Base-by-base conservation (phyloP, 345 rosid genomes). In the Lagerstroemia speciosa region DNA sequence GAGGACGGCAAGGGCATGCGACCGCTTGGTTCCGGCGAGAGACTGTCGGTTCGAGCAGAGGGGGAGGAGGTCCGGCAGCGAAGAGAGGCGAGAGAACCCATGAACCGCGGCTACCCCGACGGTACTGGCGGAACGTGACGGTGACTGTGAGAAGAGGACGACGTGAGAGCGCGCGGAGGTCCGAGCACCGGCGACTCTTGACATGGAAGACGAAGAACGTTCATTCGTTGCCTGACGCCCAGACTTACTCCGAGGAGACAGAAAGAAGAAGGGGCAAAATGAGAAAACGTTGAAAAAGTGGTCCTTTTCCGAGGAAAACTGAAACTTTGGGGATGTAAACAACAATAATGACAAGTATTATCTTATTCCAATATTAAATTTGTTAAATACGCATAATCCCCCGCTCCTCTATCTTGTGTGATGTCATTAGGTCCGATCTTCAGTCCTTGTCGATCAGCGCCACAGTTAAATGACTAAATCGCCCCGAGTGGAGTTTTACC, bases 1-100 rank as follows among this genome's bases (percentile, higher is more conserved):
- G 69, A 75, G 68, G 52, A 78, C 64, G n/a, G 81, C 83, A 19
- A 69, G 69, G 67, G 84, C 78, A 69, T 80, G 89, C 45, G 58
- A 26, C 66, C 78, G 83, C 43, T 81, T 79, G 75, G 75, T 75
- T 38, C 64, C 84, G 67, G 17, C 46, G 41, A 82, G 75, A 36
- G 79, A 75, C 11, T 22, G 67, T 53, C 75, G 27, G 16, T 63
- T 62, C 26, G 77, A 79, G 79, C 79, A 71, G 58, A 78, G 71
- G 17, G 73, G 16, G 36, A 80, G 77, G 66, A 79, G 83, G 65
- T 71, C 58, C 27, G 50, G 4, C 16, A 48, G 45, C 16, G 68
- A 1, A 48, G 65, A 0, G 70, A 17, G 9, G 65, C 12, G 41
- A 16, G 64, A 20, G 2, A 48, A 5, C 24, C 26, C 8, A 5